phyloP scores from a whole-genome alignment of 495 filamentous ascomycete genomes.

The Podospora pseudoanserina region DNA sequence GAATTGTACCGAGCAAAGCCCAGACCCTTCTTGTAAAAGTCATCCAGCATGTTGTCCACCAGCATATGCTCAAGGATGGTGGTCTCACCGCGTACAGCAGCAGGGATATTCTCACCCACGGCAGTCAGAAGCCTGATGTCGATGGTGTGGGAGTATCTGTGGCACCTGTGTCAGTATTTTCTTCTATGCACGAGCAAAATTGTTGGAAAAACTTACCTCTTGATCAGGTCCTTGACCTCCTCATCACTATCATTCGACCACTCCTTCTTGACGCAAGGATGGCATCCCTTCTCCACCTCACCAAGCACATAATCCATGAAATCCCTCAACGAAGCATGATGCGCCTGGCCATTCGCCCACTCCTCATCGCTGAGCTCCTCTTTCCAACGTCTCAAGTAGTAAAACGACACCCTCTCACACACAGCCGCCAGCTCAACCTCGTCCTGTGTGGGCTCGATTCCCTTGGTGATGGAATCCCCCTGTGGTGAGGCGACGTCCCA shows the following conservation, averaged over 20 bases:
- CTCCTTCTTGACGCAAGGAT: slow-evolving; percentile 10
- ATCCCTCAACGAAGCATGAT: slow-evolving; percentile 11
- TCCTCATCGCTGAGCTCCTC: slow-evolving; percentile 1
- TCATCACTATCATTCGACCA: slow-evolving; percentile 15
- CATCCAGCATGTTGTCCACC: neutral
- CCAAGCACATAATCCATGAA: slow-evolving; percentile 14
- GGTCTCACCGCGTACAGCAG: slow-evolving; percentile 23
- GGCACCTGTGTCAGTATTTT: neutral
- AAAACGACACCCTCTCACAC: neutral
- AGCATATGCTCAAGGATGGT: slow-evolving; percentile 43
- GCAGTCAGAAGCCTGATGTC: slow-evolving; percentile 18
- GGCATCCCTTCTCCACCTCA: slow-evolving; percentile 5
- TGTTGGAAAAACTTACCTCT: too few species aligned
- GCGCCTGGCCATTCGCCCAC: slow-evolving; percentile 10
- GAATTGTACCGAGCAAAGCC: neutral
- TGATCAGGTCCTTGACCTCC: neutral
- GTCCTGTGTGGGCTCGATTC: slow-evolving; percentile 3
- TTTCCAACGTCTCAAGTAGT: neutral
- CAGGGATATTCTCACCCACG: slow-evolving; percentile 36
- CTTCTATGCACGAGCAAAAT: too few species aligned
- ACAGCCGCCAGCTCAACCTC: neutral
- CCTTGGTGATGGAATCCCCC: neutral
- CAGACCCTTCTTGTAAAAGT: neutral
- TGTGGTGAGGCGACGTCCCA: slow-evolving; percentile 3
- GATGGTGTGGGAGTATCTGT: slow-evolving; percentile 11